Conservation (phyloP, 2,329 filamentous ascomycete species). For the Ophiostoma populinum region DNA sequence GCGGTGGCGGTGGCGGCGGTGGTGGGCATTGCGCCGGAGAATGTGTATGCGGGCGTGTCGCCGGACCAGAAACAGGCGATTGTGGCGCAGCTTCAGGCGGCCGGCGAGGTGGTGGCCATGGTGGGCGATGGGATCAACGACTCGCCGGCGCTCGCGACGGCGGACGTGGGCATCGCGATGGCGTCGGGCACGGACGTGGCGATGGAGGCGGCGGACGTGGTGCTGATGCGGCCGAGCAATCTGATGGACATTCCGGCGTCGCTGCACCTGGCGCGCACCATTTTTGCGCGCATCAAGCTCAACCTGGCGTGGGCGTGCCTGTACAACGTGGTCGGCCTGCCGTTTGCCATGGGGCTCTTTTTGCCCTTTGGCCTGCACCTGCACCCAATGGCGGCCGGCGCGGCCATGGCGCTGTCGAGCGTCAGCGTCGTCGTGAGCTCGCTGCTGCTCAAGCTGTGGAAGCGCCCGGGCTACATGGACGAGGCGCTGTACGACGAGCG, state of each 20-base stretch:
- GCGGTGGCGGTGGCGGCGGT: slow-evolving; percentile 67
- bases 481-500: slow-evolving; percentile 45
- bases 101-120: slow-evolving; percentile 77
- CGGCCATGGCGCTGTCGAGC: slow-evolving; percentile 81
- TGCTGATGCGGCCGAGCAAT: slow-evolving; percentile 84
- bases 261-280: slow-evolving; percentile 62
- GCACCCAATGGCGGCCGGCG: slow-evolving; percentile 86
- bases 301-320: slow-evolving; percentile 86
- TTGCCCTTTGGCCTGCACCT: slow-evolving; percentile 74
- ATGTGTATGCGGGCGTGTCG: slow-evolving; percentile 75
- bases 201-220: slow-evolving; percentile 91
- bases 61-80: slow-evolving; percentile 85
- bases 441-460: slow-evolving; percentile 75
- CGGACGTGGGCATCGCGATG: slow-evolving; percentile 85
- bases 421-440: slow-evolving; percentile 80
- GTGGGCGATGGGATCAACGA: slow-evolving; percentile 98
- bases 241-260: slow-evolving; percentile 85
- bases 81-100: slow-evolving; percentile 55
- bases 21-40: slow-evolving; percentile 59
- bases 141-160: slow-evolving; percentile 82
- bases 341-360: slow-evolving; percentile 94
- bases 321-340: slow-evolving; percentile 82
- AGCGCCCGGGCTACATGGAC: slow-evolving; percentile 72
- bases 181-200: slow-evolving; percentile 88
- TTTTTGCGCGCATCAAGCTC: slow-evolving; percentile 84